Evolutionary conservation across 2,329 filamentous ascomycete genomes (phyloP).

Genomic region (Herpotrichia juniperi): DNA sequence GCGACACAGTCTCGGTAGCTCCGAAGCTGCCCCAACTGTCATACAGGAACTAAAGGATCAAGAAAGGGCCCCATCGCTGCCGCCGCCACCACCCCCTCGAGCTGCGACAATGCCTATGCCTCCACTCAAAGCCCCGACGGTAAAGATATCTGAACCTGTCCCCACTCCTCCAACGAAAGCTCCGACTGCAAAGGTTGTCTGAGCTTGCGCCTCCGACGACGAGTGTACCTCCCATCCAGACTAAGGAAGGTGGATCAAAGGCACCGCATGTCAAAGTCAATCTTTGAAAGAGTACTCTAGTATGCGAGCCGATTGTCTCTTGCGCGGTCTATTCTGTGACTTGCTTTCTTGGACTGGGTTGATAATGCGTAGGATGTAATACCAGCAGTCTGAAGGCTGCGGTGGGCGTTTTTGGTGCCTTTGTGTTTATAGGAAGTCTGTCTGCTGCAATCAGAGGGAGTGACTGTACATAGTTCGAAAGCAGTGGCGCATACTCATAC

Average conservation of each 20-base stretch:
- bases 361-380: neutral
- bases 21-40: constrained; percentile 4
- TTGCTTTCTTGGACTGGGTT: neutral
- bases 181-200: neutral
- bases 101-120: neutral
- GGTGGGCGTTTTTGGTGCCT: too few relatives aligned
- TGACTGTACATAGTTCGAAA: too few relatives aligned
- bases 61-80: neutral
- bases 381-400: too few relatives aligned
- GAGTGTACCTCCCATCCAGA: neutral
- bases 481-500: too few relatives aligned
- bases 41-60: constrained; percentile 4
- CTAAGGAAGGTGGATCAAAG: neutral
- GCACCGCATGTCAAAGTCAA: neutral
- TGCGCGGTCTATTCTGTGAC: too few relatives aligned
- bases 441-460: too few relatives aligned
- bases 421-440: too few relatives aligned
- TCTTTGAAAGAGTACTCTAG: neutral
- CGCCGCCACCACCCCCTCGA: neutral
- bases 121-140: neutral
- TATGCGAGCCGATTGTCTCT: neutral
- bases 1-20: constrained; percentile 5
- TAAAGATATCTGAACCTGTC: neutral
- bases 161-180: neutral
- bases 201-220: neutral